Base-by-base conservation (phyloP, 176 grass and related monocot genomes). In the Lolium perenne region DNA sequence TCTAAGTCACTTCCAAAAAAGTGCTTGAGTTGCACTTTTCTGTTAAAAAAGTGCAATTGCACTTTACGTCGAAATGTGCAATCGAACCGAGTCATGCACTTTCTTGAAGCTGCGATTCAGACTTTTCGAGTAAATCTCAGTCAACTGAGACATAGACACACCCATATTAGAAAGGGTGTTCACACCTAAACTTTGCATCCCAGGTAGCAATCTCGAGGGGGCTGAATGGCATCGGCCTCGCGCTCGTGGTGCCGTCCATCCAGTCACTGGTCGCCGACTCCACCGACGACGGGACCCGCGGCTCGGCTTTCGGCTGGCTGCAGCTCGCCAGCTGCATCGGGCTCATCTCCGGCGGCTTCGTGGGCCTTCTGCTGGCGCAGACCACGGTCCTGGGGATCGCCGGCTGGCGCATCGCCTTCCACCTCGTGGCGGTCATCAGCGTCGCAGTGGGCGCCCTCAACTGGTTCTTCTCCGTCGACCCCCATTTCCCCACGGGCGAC, bases 401-500 rank as follows among this genome's bases (percentile, higher is more conserved):
- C 0, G 96, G 96, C 17, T 95, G 96, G 96, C 81, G 93, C 86
- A 68, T 95, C 17, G 93, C 96, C 6, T 98, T 98, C 88, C 92
- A 94, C 73, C 81, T 98, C 9, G 90, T 98, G 8, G 88, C 91
- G 0, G 29, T 63, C 40, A 86, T 98, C 45, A 95, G 96, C 58
- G 83, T 86, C 17, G 43, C 86, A 1, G 90, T 98, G 4, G 96
- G 93, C 17, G 13, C 63, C 3, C 77, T 98, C 8, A 86, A 89
- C 38, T 86, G 90, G 88, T 49, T 82, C 56, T 84, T 84, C 64
- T 77, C 93, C 15, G 84, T 77, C 16, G 93, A 94, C 78, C 93
- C 93, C 2, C 78, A 92, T 12, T 94, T 86, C 70, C 32, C 81
- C 18, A 11, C 18, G 1, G 38, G 53, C 54, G 63, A 57, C 49